phyloP scores from a whole-genome alignment of 192 early-diverging fungal species.

The Mortierella hygrophila region DNA sequence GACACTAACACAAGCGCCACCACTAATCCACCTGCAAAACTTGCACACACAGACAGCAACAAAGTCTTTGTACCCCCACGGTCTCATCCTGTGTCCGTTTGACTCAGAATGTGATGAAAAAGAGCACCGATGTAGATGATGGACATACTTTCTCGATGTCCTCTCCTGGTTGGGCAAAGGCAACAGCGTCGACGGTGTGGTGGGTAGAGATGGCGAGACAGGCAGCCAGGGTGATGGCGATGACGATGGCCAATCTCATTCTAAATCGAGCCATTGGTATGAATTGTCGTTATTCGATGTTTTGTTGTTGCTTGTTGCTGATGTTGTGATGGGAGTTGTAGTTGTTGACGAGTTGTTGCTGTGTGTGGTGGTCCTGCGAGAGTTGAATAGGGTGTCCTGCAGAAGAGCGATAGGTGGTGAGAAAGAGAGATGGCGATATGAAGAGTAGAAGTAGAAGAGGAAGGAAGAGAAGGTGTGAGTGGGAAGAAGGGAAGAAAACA shows the following conservation, averaged over 20 bases:
- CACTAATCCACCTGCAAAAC: background rate
- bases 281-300: background rate
- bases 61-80: too few species aligned
- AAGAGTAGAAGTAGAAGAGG: background rate
- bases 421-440: background rate
- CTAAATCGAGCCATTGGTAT: slow-evolving; percentile 10
- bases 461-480: background rate
- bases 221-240: slow-evolving; percentile 18
- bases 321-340: background rate
- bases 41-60: background rate
- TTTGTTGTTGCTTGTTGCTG: background rate
- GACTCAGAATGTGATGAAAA: background rate
- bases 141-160: slow-evolving; percentile 20
- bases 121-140: background rate
- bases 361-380: background rate
- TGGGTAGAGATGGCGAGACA: slow-evolving; percentile 21
- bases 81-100: background rate
- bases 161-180: background rate
- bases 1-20: background rate
- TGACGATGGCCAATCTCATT: slow-evolving; percentile 7
- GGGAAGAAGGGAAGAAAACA: background rate
- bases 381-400: background rate
- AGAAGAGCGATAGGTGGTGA: background rate
- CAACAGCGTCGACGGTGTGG: background rate
- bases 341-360: background rate